phyloP scores from a whole-genome alignment of 371 early-diverging fungal species.

The Rhizopus stolonifer region DNA sequence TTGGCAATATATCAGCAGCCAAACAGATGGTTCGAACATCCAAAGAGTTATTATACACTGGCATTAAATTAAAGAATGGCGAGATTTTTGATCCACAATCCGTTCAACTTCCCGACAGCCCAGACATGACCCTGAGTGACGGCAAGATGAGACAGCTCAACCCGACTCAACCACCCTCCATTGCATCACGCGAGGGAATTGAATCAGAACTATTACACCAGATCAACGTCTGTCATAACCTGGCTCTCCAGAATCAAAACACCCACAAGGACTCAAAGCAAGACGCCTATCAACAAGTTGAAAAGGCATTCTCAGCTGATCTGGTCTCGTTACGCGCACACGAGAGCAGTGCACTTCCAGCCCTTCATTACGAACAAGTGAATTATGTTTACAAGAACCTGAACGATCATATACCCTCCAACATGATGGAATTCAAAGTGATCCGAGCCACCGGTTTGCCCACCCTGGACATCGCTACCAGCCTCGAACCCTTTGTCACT shows the following conservation, averaged over 20 bases:
- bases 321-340: slow-evolving; percentile 54
- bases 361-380: slow-evolving; percentile 63
- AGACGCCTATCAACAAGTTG: slow-evolving; percentile 48
- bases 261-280: slow-evolving; percentile 14
- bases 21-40: slow-evolving; percentile 56
- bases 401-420: slow-evolving; percentile 57
- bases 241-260: slow-evolving; percentile 47
- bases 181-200: slow-evolving; percentile 45
- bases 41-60: slow-evolving; percentile 41
- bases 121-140: slow-evolving; percentile 39
- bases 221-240: slow-evolving; percentile 62
- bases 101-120: slow-evolving; percentile 21
- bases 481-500: slow-evolving; percentile 65
- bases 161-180: background rate
- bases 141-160: slow-evolving; percentile 36
- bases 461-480: slow-evolving; percentile 50
- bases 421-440: slow-evolving; percentile 68
- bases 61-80: slow-evolving; percentile 40
- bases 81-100: slow-evolving; percentile 16
- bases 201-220: slow-evolving; percentile 60
- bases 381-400: slow-evolving; percentile 58
- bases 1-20: slow-evolving; percentile 51
- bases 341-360: slow-evolving; percentile 40
- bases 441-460: slow-evolving; percentile 57
- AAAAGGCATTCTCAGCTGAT: slow-evolving; percentile 61